A percentile compares a stretch with the other conserved stretches of the same genome.
Evolutionary conservation across 176 grass and related monocot species (phyloP).

Genomic region (Raddia distichophylla): DNA sequence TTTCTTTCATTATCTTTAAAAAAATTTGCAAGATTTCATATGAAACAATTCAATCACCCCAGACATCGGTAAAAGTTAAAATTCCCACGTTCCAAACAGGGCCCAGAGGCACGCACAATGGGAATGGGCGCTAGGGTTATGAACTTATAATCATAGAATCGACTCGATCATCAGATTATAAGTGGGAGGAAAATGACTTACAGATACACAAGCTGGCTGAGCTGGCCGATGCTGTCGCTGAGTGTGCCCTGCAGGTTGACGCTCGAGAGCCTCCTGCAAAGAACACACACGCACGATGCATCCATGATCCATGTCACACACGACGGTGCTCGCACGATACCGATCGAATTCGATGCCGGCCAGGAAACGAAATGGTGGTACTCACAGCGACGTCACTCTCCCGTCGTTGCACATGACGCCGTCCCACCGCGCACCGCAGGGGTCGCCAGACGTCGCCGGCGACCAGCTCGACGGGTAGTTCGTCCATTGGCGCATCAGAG

Average conservation of each 20-base stretch:
- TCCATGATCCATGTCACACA: background rate
- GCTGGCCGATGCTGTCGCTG: slow-evolving; percentile 44
- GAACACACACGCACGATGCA: background rate
- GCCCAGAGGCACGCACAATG: no score
- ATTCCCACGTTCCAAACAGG: no score
- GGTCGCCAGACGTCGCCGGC: slow-evolving; percentile 36
- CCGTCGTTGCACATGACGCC: slow-evolving; percentile 46
- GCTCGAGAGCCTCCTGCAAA: slow-evolving; percentile 46
- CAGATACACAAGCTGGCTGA: slow-evolving; percentile 45
- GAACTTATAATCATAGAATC: no score
- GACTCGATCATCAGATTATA: no score
- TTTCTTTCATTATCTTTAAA: no score
- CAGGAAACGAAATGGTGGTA: background rate
- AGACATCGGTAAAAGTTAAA: no score
- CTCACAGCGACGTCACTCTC: slow-evolving; percentile 53
- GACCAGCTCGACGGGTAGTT: slow-evolving; percentile 48
- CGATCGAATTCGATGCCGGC: background rate
- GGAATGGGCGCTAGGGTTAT: no score
- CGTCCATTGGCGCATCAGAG: slow-evolving; percentile 32
- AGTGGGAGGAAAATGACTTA: slow-evolving; percentile 36
- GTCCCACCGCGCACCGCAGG: slow-evolving; percentile 48
- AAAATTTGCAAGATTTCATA: no score
- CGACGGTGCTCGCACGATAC: background rate
- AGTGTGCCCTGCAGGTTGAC: slow-evolving; percentile 54
- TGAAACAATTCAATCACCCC: no score